Evolutionary conservation across 345 rosid species (phyloP).

Genomic region (Euphorbia tirucalli): DNA sequence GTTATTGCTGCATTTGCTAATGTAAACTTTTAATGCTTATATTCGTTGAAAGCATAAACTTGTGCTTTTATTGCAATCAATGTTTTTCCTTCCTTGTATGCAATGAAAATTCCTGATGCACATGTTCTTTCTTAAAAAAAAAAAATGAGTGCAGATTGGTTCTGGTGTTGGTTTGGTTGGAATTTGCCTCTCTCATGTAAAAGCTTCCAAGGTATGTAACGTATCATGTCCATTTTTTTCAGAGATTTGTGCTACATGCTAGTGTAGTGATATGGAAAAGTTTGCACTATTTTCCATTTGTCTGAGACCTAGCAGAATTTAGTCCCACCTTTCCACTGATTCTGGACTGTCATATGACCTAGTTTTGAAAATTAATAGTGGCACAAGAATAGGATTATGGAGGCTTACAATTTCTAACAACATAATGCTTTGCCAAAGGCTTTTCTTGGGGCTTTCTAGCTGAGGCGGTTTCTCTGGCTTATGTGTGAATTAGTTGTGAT

Average conservation of each 20-base stretch:
- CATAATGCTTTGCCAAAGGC: not conserved
- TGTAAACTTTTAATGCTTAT: not conserved
- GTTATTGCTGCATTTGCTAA: not conserved
- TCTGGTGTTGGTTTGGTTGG: constrained; percentile 90
- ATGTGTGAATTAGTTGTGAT: not conserved
- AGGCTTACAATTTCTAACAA: not conserved
- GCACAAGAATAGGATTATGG: no score
- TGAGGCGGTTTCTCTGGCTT: not conserved
- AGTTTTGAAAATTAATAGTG: not conserved
- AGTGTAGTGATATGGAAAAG: not conserved
- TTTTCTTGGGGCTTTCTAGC: no score
- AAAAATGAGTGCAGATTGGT: constrained; percentile 55
- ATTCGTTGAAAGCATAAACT: not conserved
- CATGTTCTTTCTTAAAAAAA: not conserved
- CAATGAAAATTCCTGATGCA: not conserved
- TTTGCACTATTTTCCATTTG: constrained; percentile 1
- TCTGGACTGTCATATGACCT: not conserved
- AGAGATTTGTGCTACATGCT: not conserved
- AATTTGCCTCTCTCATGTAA: constrained; percentile 73
- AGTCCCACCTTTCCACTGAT: not conserved
- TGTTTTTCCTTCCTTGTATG: not conserved
- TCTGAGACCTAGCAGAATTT: not conserved
- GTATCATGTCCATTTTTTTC: not conserved
- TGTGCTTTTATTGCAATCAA: not conserved
- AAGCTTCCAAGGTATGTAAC: constrained; percentile 61